A percentile compares a stretch with the other conserved stretches of the same genome.
Evolutionary conservation across 163 green algal species (phyloP).

Genomic region (Scenedesmus sp.): DNA sequence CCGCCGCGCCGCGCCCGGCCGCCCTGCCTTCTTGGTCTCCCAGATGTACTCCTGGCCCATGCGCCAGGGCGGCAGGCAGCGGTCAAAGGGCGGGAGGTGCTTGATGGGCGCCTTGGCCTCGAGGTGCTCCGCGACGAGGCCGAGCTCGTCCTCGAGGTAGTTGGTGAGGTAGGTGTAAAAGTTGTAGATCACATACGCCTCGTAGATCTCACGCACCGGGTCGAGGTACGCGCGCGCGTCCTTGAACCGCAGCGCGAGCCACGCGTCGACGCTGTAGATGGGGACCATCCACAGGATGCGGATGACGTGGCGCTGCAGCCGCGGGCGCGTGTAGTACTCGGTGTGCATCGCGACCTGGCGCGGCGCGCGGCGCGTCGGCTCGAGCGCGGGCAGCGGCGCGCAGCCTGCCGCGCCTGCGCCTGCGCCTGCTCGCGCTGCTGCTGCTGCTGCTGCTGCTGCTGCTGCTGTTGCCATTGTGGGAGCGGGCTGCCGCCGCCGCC

Average conservation of each 20-base stretch:
- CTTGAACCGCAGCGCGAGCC: conserved; percentile 88
- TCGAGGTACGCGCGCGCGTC: conserved; percentile 79
- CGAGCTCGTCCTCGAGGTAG: conserved; percentile 87
- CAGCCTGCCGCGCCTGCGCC: conserved; percentile 2
- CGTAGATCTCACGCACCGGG: conserved; percentile 93
- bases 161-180: conserved; percentile 92
- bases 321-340: conserved; percentile 93
- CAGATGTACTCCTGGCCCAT: conserved; percentile 86
- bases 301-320: conserved; percentile 86
- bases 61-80: conserved; percentile 65
- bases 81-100: conserved; percentile 57
- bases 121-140: conserved; percentile 66
- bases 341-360: conserved; percentile 90
- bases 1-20: too few species aligned
- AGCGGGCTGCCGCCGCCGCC: too few species aligned
- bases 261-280: conserved; percentile 86
- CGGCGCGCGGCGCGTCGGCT: background rate
- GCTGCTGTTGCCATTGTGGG: too few species aligned
- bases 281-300: conserved; percentile 96
- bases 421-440: background rate
- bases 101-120: conserved; percentile 52
- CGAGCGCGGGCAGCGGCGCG: background rate
- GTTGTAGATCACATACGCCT: conserved; percentile 96
- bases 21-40: conserved; percentile 83
- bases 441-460: background rate